These are phyloP conservation scores for Suillus americanus DNA, from an alignment of 768 basidiomycete genomes.

Conservation along the genomic window DNA sequence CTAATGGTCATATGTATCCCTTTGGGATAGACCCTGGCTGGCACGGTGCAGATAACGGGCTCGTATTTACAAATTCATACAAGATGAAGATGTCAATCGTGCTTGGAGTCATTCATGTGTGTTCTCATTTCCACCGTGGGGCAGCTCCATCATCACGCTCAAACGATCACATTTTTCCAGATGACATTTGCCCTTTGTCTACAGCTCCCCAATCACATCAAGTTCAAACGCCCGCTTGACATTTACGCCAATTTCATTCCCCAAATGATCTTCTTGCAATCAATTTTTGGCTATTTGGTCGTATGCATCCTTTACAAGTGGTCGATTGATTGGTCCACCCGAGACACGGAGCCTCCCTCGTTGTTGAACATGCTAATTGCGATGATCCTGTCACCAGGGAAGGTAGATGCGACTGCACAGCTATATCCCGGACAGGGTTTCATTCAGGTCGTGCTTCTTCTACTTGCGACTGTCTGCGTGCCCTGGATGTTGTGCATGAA, in stretches of 20 bases:
- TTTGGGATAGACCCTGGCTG: slow-evolving; percentile 95
- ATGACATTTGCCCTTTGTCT: slow-evolving; percentile 99
- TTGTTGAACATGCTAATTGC: slow-evolving; percentile 93
- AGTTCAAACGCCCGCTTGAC: slow-evolving; percentile 83
- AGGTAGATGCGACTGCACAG: slow-evolving; percentile 62
- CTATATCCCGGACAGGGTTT: slow-evolving; percentile 87
- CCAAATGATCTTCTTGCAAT: slow-evolving; percentile 95
- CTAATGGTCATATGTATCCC: slow-evolving; percentile 77
- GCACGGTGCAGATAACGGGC: slow-evolving; percentile 88
- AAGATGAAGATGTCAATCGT: slow-evolving; percentile 99
- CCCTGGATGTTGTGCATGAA: slow-evolving; percentile 94
- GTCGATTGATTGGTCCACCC: slow-evolving; percentile 86
- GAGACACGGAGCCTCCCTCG: slow-evolving; percentile 74
- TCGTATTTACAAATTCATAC: slow-evolving; percentile 97
- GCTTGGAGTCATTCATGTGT: slow-evolving; percentile 92
- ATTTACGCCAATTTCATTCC: slow-evolving; percentile 96
- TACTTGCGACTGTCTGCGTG: slow-evolving; percentile 83
- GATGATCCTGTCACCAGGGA: slow-evolving; percentile 94
- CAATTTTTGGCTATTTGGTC: slow-evolving; percentile 96
- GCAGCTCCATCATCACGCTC: neutral
- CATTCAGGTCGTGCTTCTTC: slow-evolving; percentile 76
- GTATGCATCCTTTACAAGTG: slow-evolving; percentile 97
- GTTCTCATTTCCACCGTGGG: slow-evolving; percentile 25
- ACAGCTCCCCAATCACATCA: slow-evolving; percentile 93
- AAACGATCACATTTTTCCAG: slow-evolving; percentile 41